These are phyloP conservation scores for Hevea brasiliensis DNA, from an alignment of 345 rosid genomes.

Conservation along the genomic window DNA sequence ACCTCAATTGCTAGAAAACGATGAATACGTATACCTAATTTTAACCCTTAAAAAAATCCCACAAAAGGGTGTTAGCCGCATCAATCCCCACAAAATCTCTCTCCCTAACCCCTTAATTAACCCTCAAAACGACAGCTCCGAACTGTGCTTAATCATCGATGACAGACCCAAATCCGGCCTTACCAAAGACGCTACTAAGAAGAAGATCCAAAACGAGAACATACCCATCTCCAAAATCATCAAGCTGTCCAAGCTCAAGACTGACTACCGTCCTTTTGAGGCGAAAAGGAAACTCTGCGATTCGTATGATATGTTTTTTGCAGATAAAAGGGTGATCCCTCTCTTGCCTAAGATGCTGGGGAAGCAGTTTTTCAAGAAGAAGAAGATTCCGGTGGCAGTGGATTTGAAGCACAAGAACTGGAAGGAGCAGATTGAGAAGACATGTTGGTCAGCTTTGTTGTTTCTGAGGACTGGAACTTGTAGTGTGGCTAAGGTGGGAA, in stretches of 20 bases:
- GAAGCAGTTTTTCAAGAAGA: slow-evolving; percentile 65
- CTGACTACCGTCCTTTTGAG: slow-evolving; percentile 49
- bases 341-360: slow-evolving; percentile 75
- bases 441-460: slow-evolving; percentile 60
- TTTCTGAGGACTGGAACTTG: slow-evolving; percentile 70
- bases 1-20: slow-evolving; percentile 67
- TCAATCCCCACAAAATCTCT: slow-evolving; percentile 50
- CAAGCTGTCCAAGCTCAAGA: slow-evolving; percentile 60
- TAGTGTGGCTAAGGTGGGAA: slow-evolving; percentile 65
- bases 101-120: slow-evolving; percentile 54
- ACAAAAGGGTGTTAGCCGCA: slow-evolving; percentile 39
- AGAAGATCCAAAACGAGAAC: slow-evolving; percentile 62
- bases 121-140: slow-evolving; percentile 38
- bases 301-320: slow-evolving; percentile 51
- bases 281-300: slow-evolving; percentile 53
- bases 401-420: slow-evolving; percentile 71
- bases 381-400: slow-evolving; percentile 61
- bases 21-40: slow-evolving; percentile 60
- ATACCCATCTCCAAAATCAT: slow-evolving; percentile 64
- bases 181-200: slow-evolving; percentile 51
- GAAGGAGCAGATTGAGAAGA: slow-evolving; percentile 71
- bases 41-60: slow-evolving; percentile 71
- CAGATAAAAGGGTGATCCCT: slow-evolving; percentile 51
- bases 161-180: slow-evolving; percentile 68
- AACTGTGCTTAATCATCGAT: slow-evolving; percentile 72